Evolutionary conservation across 352 stramenopile genomes (phyloP).

Genomic region (Globisporangium uncinulatum): DNA sequence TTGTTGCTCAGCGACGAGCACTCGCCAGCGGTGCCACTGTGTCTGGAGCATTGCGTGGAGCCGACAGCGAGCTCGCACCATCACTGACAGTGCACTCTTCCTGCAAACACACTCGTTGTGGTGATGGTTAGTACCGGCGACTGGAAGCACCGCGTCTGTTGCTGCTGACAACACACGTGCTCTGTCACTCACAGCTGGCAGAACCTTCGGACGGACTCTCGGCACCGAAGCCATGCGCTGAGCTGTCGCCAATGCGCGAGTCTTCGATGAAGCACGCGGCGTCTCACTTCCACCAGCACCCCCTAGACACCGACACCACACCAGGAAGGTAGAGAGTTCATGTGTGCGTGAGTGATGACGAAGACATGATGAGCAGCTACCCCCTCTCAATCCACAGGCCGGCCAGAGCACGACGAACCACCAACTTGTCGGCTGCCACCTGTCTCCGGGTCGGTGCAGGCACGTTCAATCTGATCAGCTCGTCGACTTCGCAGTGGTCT

Average conservation of each 20-base stretch:
- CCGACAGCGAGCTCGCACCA: conserved; percentile 26
- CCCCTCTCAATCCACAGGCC: too few relatives aligned
- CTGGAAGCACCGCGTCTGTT: not conserved
- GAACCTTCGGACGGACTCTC: conserved; percentile 25
- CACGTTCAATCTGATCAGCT: conserved; percentile 19
- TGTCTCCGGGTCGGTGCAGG: conserved; percentile 24
- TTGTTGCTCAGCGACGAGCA: conserved; percentile 13
- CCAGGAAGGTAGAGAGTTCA: too few relatives aligned
- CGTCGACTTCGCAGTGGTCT: conserved; percentile 39
- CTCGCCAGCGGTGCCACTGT: conserved; percentile 32
- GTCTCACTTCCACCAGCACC: conserved; percentile 5
- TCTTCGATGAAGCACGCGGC: conserved; percentile 1
- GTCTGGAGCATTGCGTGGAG: conserved; percentile 19
- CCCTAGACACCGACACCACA: too few relatives aligned
- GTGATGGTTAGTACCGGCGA: not conserved
- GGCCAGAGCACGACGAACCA: conserved; percentile 14
- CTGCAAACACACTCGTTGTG: conserved; percentile 14
- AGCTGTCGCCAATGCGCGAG: conserved; percentile 26
- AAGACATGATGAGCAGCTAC: too few relatives aligned
- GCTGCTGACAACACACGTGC: too few relatives aligned
- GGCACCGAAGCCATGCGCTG: conserved; percentile 16
- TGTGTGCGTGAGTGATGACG: not conserved
- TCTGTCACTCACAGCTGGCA: conserved; percentile 43
- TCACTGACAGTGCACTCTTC: conserved; percentile 36
- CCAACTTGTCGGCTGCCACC: conserved; percentile 35